These are phyloP conservation scores for Macaranga tanarius DNA, from an alignment of 441 rosid species.

Conservation along the genomic window DNA sequence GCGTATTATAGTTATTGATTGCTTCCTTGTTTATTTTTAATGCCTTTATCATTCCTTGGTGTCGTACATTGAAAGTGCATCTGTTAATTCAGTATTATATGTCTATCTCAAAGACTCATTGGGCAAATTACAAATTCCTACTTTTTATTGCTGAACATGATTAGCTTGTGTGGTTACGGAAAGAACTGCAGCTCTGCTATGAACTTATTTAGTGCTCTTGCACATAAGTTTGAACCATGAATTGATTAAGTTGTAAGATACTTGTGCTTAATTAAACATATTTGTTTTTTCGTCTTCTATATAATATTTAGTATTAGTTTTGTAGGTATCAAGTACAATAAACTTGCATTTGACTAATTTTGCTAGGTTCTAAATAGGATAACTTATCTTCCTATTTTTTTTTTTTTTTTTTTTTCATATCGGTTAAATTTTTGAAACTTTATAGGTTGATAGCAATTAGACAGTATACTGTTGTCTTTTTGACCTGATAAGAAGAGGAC, in stretches of 20 bases:
- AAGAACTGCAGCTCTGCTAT: conserved; percentile 3
- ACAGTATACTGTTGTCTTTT: background rate
- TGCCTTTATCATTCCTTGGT: background rate
- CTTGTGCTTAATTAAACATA: background rate
- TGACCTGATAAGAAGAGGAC: conserved; percentile 4
- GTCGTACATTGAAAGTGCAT: background rate
- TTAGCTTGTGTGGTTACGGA: background rate
- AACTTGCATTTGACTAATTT: background rate
- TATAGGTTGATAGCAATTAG: background rate
- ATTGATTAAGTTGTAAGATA: conserved; percentile 1
- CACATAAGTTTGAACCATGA: background rate
- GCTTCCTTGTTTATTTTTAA: background rate
- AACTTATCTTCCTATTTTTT: background rate
- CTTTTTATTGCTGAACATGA: conserved; percentile 1
- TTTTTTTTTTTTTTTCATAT: conserved; percentile 1
- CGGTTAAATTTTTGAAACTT: background rate
- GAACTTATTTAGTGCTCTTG: background rate
- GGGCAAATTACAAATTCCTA: background rate
- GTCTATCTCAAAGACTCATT: too few species aligned
- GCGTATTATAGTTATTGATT: background rate
- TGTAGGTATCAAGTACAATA: background rate
- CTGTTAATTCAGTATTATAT: background rate
- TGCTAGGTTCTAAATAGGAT: background rate
- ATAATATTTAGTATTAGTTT: background rate
- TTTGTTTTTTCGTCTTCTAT: background rate